Percentiles rank a stretch among this genome's conserved stretches.
Conservation (phyloP, 2,329 filamentous ascomycete genomes). For the Zasmidium cellare region DNA sequence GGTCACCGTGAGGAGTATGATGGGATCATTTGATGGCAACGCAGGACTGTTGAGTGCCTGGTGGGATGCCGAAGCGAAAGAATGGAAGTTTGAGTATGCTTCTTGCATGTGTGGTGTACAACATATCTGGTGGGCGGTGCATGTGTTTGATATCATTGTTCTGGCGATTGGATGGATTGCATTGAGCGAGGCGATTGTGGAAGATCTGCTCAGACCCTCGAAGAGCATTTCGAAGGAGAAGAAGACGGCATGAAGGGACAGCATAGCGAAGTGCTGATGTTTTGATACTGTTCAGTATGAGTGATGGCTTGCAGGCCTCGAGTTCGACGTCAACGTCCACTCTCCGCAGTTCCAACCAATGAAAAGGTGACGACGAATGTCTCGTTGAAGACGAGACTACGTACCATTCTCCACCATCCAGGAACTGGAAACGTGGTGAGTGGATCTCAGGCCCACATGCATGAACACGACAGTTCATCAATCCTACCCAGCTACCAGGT, state of each 20-base stretch:
- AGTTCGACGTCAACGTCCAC: neutral
- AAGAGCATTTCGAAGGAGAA: conserved; percentile 8
- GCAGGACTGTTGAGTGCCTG: conserved; percentile 84
- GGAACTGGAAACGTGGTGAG: conserved; percentile 6
- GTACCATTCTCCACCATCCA: neutral
- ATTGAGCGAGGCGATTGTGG: conserved; percentile 7
- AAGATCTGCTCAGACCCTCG: conserved; percentile 6
- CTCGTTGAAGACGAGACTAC: neutral
- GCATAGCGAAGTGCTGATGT: neutral
- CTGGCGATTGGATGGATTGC: conserved; percentile 31
- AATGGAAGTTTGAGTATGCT: conserved; percentile 80
- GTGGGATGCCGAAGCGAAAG: conserved; percentile 72
- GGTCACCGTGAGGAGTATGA: conserved; percentile 95
- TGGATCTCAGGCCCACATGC: conserved; percentile 6
- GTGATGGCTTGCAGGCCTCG: neutral
- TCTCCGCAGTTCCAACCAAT: too few species aligned
- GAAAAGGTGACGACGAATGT: neutral
- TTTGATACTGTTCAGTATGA: neutral
- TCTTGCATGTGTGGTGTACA: conserved; percentile 80
- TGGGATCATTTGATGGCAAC: conserved; percentile 94
- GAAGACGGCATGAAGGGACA: conserved; percentile 8
- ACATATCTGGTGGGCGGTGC: conserved; percentile 91
- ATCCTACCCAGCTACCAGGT: conserved; percentile 4
- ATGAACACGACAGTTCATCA: conserved; percentile 8
- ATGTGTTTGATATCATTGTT: conserved; percentile 66